A percentile compares a stretch with the other conserved stretches of the same genome.
Evolutionary conservation across 2,329 filamentous ascomycete genomes (phyloP).

Genomic region (Epichloe brachyelytri): DNA sequence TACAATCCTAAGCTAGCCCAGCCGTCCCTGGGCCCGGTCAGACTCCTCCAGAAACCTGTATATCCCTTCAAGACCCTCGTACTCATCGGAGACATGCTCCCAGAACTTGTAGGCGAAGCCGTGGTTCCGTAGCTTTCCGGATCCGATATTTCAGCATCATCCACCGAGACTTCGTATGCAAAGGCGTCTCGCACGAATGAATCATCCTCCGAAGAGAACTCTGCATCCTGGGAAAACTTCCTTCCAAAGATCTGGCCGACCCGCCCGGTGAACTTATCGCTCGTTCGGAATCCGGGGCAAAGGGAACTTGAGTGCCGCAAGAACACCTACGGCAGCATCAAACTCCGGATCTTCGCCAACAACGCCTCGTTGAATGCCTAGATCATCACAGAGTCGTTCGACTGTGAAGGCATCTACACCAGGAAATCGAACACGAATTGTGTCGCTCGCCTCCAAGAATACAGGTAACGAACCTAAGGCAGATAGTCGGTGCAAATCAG

Average conservation of each 20-base stretch:
- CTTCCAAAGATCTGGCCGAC: constrained; percentile 31
- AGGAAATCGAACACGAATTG: constrained; percentile 74
- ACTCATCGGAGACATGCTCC: constrained; percentile 33
- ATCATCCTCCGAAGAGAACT: constrained; percentile 21
- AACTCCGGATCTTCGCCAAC: constrained; percentile 69
- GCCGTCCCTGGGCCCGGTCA: constrained; percentile 28
- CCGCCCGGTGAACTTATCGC: constrained; percentile 33
- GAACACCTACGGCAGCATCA: constrained; percentile 49
- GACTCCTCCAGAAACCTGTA: constrained; percentile 47
- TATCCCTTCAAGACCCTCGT: constrained; percentile 43
- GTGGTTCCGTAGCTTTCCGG: constrained; percentile 36
- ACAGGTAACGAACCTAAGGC: constrained; percentile 75
- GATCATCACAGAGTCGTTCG: constrained; percentile 71
- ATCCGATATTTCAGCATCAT: constrained; percentile 34
- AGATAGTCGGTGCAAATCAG: constrained; percentile 68
- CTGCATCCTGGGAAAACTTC: constrained; percentile 27
- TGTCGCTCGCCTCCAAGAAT: constrained; percentile 51
- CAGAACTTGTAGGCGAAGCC: constrained; percentile 34
- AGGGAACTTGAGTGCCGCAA: constrained; percentile 71
- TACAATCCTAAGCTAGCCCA: constrained; percentile 12
- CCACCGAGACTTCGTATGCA: constrained; percentile 29
- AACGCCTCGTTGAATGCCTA: constrained; percentile 69
- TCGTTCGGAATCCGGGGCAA: constrained; percentile 48
- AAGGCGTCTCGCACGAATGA: constrained; percentile 27
- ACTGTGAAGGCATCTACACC: constrained; percentile 78